Evolutionary conservation across 352 stramenopile genomes (phyloP), one percentile per base, ranked within the genome.

Genomic region (Globisporangium polare): DNA sequence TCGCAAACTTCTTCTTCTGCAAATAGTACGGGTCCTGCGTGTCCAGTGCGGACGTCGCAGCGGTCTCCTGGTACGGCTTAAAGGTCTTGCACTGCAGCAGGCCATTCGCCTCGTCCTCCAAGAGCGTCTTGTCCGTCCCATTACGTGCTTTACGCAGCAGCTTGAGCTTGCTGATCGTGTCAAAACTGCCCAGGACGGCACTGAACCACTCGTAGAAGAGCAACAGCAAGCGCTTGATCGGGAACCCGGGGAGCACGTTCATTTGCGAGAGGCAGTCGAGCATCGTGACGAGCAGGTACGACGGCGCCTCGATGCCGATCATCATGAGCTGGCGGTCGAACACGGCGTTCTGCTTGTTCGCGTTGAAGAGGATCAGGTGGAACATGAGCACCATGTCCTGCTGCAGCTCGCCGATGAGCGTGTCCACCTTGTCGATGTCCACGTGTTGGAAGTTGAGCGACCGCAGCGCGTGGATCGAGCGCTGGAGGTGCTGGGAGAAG

Each of bases 351-450:
- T 82, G 67, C 56, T 77, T 74, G 64, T 89, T 73, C 15, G 77
- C 65, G 51, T 89, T 94, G 62, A 94, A 89, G 18, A 90, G 53
- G 18, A 94, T 85, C 2, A 92, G 67, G 57, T 91, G 54, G 57
- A 89, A 94, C 58, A 91, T 76, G 26, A 94, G 77, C 62, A 82
- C 79, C 77, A 94, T 90, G 56, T 86, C 77, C 33, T 84, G 80
- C 55, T 94, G 83, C 15, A 94, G 62, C 41, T 92, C 74, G 31
- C 66, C 67, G 45, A 92, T 81, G 63, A 89, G 73, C 26, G 63
- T 31, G 29, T 94, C 79, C 15, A 90, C 67, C 41, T 81, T 65
- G 39, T 94, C 82, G 18, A 89, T 53, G 49, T 92, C 80, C 54
- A 90, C 60, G 31, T 86, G 78, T 66, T 89, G 78, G 51, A 92